Percentiles rank a stretch among this genome's conserved stretches.
These are phyloP conservation scores for Tilletia caries DNA, from an alignment of 1,284 basidiomycete species.

Conservation along the genomic window DNA sequence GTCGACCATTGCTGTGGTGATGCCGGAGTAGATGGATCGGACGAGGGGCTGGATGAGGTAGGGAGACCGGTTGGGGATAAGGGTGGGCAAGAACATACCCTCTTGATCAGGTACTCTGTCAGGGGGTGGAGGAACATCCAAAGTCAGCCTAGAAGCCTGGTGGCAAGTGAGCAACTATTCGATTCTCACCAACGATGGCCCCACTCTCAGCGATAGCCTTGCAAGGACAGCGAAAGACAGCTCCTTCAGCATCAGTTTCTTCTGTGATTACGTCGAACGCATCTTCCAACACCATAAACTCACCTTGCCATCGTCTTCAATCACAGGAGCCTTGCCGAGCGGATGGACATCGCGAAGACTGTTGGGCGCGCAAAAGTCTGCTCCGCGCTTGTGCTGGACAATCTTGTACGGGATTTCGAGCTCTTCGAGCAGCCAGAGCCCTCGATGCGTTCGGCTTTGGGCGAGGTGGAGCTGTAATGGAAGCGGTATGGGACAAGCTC, in stretches of 20 bases:
- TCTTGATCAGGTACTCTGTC: slow-evolving; percentile 46
- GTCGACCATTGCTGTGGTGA: slow-evolving; percentile 33
- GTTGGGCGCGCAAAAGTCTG: slow-evolving; percentile 37
- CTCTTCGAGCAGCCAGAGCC: slow-evolving; percentile 53
- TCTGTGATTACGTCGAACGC: background rate
- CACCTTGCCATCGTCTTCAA: slow-evolving; percentile 39
- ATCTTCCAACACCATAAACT: background rate
- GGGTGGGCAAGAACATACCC: slow-evolving; percentile 23
- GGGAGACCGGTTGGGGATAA: slow-evolving; percentile 41
- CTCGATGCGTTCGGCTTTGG: slow-evolving; percentile 49
- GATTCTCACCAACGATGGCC: slow-evolving; percentile 38
- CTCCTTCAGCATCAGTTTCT: background rate
- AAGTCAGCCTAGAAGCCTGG: background rate
- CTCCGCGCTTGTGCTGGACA: slow-evolving; percentile 41
- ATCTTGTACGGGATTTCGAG: slow-evolving; percentile 47
- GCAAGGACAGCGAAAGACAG: background rate
- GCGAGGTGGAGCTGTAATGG: slow-evolving; percentile 46
- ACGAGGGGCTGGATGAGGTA: slow-evolving; percentile 49
- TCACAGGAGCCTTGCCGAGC: slow-evolving; percentile 48
- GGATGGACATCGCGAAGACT: slow-evolving; percentile 43
- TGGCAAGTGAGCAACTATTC: background rate
- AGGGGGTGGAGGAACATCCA: background rate
- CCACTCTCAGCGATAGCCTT: slow-evolving; percentile 46
- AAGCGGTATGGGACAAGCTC: too few species aligned
- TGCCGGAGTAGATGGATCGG: slow-evolving; percentile 30